Evolutionary conservation across 331 rosid genomes (phyloP), one percentile per base, ranked within the genome.

Genomic region (Quercus tomentella): DNA sequence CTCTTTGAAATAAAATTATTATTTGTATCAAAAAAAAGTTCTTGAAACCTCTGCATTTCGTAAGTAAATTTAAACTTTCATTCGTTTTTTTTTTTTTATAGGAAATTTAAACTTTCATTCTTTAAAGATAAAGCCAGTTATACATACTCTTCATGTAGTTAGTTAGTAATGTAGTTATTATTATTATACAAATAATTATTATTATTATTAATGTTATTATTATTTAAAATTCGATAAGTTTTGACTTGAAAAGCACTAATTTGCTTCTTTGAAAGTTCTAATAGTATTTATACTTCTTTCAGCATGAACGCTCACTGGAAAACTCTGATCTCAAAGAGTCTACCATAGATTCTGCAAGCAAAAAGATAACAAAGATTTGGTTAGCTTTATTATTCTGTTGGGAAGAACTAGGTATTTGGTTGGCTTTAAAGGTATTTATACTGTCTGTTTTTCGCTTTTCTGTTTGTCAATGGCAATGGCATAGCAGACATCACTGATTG

Each of bases 381-480:
- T 62, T 60, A 22, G 72, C 85, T 72, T 35, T 91, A 16, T 26
- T 81, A 12, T 94, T 79, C 83, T 92, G 96, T 85, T 56, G 89
- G 84, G 91, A 82, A 33, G 95, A 90, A 16, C 91, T 94, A 61
- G 98, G 98, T 72, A 68, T 87, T 84, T 91, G 94, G 94, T 76
- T 86, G 74, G 86, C 97, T 79, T 72, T 82, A 70, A 89, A 94
- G 97, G 98, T 94, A 81, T 69, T 80, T 58, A 52, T 11, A 30
- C 61, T 0, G 63, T 49, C 78, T 65, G 68, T 30, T 69, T 56
- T 35, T 77, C 55, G 67, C 17, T 72, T 69, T n/a, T 65, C 58
- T 72, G 57, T 80, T 80, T 78, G 66, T 73, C 74, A 5, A 55
- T 87, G 72, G 72, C 69, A 58, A 12, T 79, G 81, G 65, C 56